Conservation (phyloP, 306 rosid genomes). For the Cercis canadensis region DNA sequence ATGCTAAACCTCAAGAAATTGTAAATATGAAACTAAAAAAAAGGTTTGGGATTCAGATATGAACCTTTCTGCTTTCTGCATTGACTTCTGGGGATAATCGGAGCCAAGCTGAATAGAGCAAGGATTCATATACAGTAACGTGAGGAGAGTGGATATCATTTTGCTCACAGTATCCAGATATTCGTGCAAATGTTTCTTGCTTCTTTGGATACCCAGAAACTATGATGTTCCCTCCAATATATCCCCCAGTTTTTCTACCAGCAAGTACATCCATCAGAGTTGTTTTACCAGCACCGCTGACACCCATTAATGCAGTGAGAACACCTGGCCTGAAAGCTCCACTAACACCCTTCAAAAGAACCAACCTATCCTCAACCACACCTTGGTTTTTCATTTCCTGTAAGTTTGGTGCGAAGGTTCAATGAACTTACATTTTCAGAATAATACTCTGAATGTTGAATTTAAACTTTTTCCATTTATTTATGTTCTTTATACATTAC, state of each 20-base stretch:
- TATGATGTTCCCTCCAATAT: conserved; percentile 70
- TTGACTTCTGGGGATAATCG: conserved; percentile 56
- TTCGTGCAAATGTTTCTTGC: conserved; percentile 89
- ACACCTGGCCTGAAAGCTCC: conserved; percentile 94
- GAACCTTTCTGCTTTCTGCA: conserved; percentile 58
- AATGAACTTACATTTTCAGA: background rate
- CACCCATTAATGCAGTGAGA: conserved; percentile 93
- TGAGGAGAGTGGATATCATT: conserved; percentile 84
- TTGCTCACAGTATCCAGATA: conserved; percentile 95
- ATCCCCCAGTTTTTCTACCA: conserved; percentile 91
- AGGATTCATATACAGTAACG: conserved; percentile 65
- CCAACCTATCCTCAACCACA: conserved; percentile 65
- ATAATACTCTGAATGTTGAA: conserved; percentile 18
- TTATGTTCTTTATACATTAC: conserved; percentile 18
- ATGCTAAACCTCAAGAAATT: too few relatives aligned
- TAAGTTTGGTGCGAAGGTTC: conserved; percentile 26
- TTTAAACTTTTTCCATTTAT: conserved; percentile 2
- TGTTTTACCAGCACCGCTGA: conserved; percentile 97
- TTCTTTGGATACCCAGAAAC: conserved; percentile 87
- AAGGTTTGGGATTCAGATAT: conserved; percentile 26
- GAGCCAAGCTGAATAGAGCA: conserved; percentile 71
- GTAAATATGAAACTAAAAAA: background rate
- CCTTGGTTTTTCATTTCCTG: conserved; percentile 79
- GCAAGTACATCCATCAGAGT: conserved; percentile 95
- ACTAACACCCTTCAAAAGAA: conserved; percentile 77